Evolutionary conservation across 495 filamentous ascomycete genomes (phyloP).

Genomic region (Aspergillus affinis): DNA sequence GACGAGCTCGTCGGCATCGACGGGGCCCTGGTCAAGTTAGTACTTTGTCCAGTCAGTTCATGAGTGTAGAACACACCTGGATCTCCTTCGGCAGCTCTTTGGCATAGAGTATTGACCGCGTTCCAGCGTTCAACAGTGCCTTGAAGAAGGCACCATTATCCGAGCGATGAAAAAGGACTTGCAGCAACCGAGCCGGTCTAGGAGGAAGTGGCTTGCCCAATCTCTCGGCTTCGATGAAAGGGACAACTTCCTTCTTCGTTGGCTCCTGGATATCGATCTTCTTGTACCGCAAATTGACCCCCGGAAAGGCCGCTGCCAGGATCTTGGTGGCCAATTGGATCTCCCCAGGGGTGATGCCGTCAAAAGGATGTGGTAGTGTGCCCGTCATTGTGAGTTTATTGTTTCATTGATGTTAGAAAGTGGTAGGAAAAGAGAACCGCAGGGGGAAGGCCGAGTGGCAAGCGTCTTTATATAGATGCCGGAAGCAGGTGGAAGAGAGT

Average conservation of each 20-base stretch:
- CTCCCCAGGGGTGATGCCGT: constrained; percentile 40
- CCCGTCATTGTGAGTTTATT: constrained; percentile 7
- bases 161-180: constrained; percentile 40
- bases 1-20: constrained; percentile 43
- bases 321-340: constrained; percentile 41
- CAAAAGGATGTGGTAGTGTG: constrained; percentile 35
- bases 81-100: constrained; percentile 41
- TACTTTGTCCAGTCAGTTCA: neutral
- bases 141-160: constrained; percentile 42
- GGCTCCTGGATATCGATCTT: constrained; percentile 42
- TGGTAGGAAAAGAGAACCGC: neutral
- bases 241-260: constrained; percentile 38
- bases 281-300: constrained; percentile 37
- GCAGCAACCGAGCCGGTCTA: constrained; percentile 36
- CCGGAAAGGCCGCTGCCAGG: constrained; percentile 36
- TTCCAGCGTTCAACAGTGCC: constrained; percentile 37
- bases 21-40: constrained; percentile 26
- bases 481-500: too few species aligned
- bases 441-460: neutral
- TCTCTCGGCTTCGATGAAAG: constrained; percentile 41
- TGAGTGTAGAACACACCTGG: constrained; percentile 25
- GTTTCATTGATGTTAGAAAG: neutral
- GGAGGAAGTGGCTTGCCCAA: constrained; percentile 33
- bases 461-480: neutral
- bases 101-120: constrained; percentile 31